These are phyloP conservation scores for Isatis tinctoria DNA, from an alignment of 345 rosid species.

Conservation along the genomic window DNA sequence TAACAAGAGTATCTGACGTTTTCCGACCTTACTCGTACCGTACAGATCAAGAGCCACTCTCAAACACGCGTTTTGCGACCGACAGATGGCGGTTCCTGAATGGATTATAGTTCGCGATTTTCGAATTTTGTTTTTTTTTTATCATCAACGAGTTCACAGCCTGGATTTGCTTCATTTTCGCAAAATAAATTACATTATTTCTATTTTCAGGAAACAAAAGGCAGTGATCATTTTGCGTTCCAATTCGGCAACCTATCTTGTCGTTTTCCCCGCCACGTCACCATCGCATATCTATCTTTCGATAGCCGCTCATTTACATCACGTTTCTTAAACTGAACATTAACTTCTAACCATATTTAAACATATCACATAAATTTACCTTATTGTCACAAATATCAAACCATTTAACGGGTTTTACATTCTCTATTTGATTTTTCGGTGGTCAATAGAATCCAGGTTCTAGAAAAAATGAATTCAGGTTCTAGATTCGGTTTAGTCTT, in stretches of 20 bases:
- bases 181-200: neutral
- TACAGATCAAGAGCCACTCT: neutral
- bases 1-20: neutral
- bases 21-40: slow-evolving; percentile 22
- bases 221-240: slow-evolving; percentile 29
- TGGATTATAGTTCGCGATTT: slow-evolving; percentile 15
- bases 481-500: no score
- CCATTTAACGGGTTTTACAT: neutral
- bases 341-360: slow-evolving; percentile 22
- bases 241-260: slow-evolving; percentile 33
- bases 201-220: slow-evolving; percentile 13
- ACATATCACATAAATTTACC: neutral
- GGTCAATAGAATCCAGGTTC: no score
- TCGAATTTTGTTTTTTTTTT: neutral
- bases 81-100: neutral
- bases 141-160: slow-evolving; percentile 8
- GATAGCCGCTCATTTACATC: slow-evolving; percentile 16
- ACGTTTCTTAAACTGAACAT: slow-evolving; percentile 19
- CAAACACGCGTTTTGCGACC: neutral
- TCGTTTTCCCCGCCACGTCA: slow-evolving; percentile 30
- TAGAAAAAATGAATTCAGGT: no score
- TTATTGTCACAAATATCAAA: neutral
- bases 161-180: slow-evolving; percentile 7
- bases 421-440: no score
- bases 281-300: neutral